These are phyloP conservation scores for Helicocarpus griseus DNA, from an alignment of 2,329 filamentous ascomycete genomes.

Conservation along the genomic window DNA sequence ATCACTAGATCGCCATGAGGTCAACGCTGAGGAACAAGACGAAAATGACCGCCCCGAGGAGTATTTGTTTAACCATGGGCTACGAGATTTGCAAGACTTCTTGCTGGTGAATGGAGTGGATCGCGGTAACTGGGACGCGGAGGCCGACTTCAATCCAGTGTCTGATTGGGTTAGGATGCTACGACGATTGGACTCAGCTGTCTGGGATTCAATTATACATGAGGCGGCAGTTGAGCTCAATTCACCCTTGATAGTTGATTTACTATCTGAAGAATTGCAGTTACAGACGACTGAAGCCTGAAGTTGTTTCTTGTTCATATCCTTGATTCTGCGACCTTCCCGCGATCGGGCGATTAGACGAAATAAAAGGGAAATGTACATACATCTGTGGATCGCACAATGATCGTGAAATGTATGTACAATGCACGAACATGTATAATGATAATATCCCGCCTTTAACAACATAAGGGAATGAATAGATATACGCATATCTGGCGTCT, in stretches of 20 bases:
- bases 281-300: constrained; percentile 15
- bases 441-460: too few species aligned
- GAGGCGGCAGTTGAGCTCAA: constrained; percentile 3
- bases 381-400: neutral
- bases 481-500: too few species aligned
- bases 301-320: neutral
- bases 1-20: neutral
- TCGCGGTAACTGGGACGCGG: constrained; percentile 32
- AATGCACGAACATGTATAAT: too few species aligned
- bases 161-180: constrained; percentile 28
- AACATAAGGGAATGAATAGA: too few species aligned
- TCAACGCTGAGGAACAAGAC: neutral
- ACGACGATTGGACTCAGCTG: constrained; percentile 17
- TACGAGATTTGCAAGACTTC: constrained; percentile 27
- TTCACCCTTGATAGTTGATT: constrained; percentile 21
- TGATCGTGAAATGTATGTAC: too few species aligned
- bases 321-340: neutral
- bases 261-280: constrained; percentile 29
- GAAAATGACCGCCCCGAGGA: constrained; percentile 16
- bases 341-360: neutral
- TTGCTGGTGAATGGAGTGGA: constrained; percentile 31
- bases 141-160: constrained; percentile 25
- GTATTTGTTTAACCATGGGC: constrained; percentile 16
- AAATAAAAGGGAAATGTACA: neutral
- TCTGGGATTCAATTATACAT: constrained; percentile 24